Evolutionary conservation across 768 basidiomycete species (phyloP).

Genomic region (Serendipita vermifera): DNA sequence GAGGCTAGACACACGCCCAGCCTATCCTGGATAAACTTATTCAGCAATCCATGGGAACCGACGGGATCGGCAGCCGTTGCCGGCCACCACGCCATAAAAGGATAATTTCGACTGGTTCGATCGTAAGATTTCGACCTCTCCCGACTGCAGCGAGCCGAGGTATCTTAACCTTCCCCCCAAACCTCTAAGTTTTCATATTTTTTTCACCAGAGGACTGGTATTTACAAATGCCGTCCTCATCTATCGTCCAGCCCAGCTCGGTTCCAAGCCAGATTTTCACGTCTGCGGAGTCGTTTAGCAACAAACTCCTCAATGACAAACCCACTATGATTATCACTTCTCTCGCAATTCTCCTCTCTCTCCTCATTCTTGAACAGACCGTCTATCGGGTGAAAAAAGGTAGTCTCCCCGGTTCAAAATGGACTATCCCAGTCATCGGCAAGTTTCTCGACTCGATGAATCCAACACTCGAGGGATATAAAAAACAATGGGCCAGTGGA

Average conservation of each 20-base stretch:
- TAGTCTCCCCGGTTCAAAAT: conserved; percentile 70
- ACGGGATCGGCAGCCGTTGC: too few species aligned
- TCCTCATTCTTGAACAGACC: conserved; percentile 77
- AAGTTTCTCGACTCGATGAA: conserved; percentile 87
- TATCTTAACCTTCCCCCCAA: too few species aligned
- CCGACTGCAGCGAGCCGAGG: too few species aligned
- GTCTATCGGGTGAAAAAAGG: conserved; percentile 84
- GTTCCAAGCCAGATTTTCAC: conserved; percentile 3
- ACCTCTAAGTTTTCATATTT: too few species aligned
- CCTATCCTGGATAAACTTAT: too few species aligned
- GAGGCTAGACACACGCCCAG: too few species aligned
- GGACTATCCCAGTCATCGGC: conserved; percentile 97
- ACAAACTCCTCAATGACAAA: background rate
- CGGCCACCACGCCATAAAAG: too few species aligned
- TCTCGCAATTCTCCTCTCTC: conserved; percentile 49
- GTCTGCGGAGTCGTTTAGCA: conserved; percentile 3
- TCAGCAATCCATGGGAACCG: too few species aligned
- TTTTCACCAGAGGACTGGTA: too few species aligned
- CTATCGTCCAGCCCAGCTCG: conserved; percentile 2
- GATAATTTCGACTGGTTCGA: too few species aligned
- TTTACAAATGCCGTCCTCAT: too few species aligned
- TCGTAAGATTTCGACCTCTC: too few species aligned
- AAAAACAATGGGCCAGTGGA: conserved; percentile 83
- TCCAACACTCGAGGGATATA: conserved; percentile 86
- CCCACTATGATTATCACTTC: conserved; percentile 17